Evolutionary conservation across 2,329 filamentous ascomycete species (phyloP), one percentile per base, ranked within the genome.

Genomic region (Phialophora chinensis): DNA sequence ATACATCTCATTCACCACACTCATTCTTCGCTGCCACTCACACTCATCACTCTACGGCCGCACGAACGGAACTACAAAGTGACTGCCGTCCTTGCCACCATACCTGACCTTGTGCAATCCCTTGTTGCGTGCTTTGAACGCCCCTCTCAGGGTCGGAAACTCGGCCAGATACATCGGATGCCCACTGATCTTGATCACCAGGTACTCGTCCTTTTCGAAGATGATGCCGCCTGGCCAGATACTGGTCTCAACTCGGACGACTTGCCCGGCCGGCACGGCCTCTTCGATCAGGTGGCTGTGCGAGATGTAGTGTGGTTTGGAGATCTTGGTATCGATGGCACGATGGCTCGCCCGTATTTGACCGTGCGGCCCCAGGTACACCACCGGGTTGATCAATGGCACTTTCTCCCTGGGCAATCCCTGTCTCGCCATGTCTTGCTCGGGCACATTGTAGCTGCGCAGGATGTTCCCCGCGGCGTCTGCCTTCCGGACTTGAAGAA

Each of bases 161-260:
- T 82, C 79, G 0, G 79, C 78, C 49, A 79, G 78, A 31, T 74
- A 74, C 5, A 78, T 78, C 59, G 76, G 75, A 53, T 77, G 73
- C 1, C 77, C 76, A 6, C 69, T 70, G 20, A 77, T 66, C 71
- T 77, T 54, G 25, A 78, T 50, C 42, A 71, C 72, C 29, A 74
- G 68, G 1, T 66, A 67, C 66, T 82, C 79, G 0, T 78, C 81
- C 6, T 74, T 77, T 2, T 82, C 80, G 69, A 79, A 84, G 27
- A 82, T 79, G 0, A 82, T 75, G 0, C 81, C 81, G 75, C 81
- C 79, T 0, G 78, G 76, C 81, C 80, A 83, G 11, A 84, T 80
- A 38, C 57, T 60, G 23, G 57, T 60, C 25, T 60, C 57, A 20
- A 60, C 38, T n/a, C 23, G 11, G 17, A 47, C 57, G 25, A 60